Base-by-base conservation (phyloP, 2,329 filamentous ascomycete genomes). In the Microcyclosporella mali region DNA sequence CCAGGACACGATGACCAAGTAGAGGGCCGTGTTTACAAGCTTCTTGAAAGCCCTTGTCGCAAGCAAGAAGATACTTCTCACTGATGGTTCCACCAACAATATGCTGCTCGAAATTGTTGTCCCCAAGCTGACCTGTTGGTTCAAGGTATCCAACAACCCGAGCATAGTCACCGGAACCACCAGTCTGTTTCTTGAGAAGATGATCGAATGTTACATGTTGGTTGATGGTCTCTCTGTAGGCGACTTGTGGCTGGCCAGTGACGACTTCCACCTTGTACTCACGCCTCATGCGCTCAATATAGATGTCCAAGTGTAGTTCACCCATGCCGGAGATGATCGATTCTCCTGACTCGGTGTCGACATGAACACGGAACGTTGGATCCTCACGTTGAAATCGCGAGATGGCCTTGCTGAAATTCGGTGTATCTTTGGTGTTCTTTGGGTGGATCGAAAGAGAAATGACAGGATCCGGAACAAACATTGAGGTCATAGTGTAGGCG, bases 241-340 rank as follows among this genome's bases (percentile, higher is more conserved):
- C 88, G 53, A 98, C 92, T 66, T 94, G 90, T 3, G 92, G 92
- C 65, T 95, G 86, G 45, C 92, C 92, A n/a, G 89, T 95, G 59
- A 85, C 78, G 66, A 90, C 95, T 52, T 95, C 92, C 41, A 95
- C 89, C 63, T 85, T 88, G 77, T 98, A 98, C 70, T 98, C 92
- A 62, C 92, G 84, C 57, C 85, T 84, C 72, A 98, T 89, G 56
- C 92, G 88, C 72, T 98, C 92, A 38, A 98, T 82, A 66, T 98
- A 98, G 60, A 98, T 94, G 61, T 95, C 89, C 19, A 98, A 75
- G 67, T 98, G 92, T 55, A 98, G 69, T 67, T 98, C 92, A 56
- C 92, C 92, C 92, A 98, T 98, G 47, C 92, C 92, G 32, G 86
- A 94, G 61, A 98, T 97, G 61, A 98, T 94, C 36, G 90, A 97